Base-by-base conservation (phyloP, 257 asterid genomes). In the Henckelia pumila region DNA sequence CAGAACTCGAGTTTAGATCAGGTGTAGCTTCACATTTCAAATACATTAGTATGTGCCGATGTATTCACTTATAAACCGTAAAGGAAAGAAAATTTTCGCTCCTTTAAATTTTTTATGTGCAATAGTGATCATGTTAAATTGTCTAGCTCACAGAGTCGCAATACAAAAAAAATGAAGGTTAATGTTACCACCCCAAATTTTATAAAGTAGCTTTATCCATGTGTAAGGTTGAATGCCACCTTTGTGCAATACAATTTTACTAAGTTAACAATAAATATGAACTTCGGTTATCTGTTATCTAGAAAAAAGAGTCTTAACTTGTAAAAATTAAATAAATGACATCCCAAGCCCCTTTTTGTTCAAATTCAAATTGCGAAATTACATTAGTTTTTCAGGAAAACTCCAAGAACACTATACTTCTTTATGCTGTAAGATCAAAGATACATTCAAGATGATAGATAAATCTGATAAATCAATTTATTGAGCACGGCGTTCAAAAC, bases 1-100 rank as follows among this genome's bases (percentile, higher is more conserved):
- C 56, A 40, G 58, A 33, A 37, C 32, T 63, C 25, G 24, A 3
- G 47, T 47, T 65, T 61, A 53, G 57, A 50, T 16, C 55, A 28
- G 25, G 60, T 1, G 35, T 37, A 64, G 19, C 35, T 52, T n/a
- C 68, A 22, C 53, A 22, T 25, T 24, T 35, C 5, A 21, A 52
- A 61, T 24, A 32, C 21, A 37, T 30, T 28, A 23, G 37, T 8
- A 21, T 56, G 70, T 21, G 57, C 32, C 47, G n/a, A 8, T 17
- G 5, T 35, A 40, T 40, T 40, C 17, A 40, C n/a, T 40, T 40
- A 40, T 10, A 8, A 40, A 40, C 6, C 6, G 6, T 40, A 40
- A 40, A 40, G 50, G 50, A n/a, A 40, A 40, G 6, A 10, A 40
- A 11, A 40, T 3, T 8, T 32, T 35, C 13, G 17, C 0, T 13